Evolutionary conservation across 1,284 basidiomycete species (phyloP).

Genomic region (Melampsora abietis-canadensis): DNA sequence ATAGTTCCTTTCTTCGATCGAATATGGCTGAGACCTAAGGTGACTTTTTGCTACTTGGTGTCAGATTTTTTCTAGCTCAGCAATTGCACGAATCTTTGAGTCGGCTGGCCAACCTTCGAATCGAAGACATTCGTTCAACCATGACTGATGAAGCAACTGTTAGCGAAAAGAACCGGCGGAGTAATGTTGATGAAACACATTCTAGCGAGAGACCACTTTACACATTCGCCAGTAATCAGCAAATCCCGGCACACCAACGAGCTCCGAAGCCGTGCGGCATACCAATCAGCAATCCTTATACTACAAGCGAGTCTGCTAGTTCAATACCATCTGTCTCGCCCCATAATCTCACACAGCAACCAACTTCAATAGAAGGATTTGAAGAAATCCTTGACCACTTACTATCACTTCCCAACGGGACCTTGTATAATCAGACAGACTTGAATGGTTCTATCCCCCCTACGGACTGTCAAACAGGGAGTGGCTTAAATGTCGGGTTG

Average conservation of each 20-base stretch:
- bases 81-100: background rate
- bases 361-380: background rate
- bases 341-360: background rate
- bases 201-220: background rate
- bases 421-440: no score
- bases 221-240: background rate
- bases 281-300: background rate
- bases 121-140: background rate
- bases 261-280: background rate
- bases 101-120: background rate
- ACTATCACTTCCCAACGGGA: background rate
- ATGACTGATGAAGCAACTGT: background rate
- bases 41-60: background rate
- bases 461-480: no score
- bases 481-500: no score
- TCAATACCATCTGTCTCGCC: background rate
- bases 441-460: no score
- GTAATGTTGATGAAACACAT: background rate
- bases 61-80: slow-evolving; percentile 5
- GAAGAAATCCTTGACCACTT: slow-evolving; percentile 7
- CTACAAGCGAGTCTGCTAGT: background rate
- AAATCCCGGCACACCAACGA: background rate
- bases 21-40: no score
- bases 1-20: no score
- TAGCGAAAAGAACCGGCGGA: background rate